Evolutionary conservation across 345 rosid species (phyloP).

Genomic region (Syzygium grande): DNA sequence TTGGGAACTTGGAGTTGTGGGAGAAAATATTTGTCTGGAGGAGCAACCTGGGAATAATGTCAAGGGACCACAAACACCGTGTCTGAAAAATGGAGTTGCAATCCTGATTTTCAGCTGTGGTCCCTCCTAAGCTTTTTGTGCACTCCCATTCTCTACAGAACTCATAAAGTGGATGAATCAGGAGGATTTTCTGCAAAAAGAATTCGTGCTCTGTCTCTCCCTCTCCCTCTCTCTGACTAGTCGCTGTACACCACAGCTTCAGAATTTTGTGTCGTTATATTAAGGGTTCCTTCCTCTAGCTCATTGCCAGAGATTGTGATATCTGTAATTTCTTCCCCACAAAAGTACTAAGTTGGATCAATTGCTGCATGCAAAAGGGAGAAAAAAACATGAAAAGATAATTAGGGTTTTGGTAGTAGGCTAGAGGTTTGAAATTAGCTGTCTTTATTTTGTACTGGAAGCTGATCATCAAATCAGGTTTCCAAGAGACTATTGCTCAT

Average conservation of each 20-base stretch:
- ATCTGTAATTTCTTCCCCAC: not conserved
- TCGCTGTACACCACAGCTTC: not conserved
- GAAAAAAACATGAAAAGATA: not conserved
- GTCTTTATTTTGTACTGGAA: not conserved
- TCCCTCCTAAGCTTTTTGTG: not conserved
- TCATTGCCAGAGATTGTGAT: not conserved
- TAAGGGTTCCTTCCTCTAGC: not conserved
- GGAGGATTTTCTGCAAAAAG: not conserved
- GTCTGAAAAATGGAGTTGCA: not conserved
- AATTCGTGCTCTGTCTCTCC: not conserved
- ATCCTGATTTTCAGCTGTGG: conserved; percentile 6
- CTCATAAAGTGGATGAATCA: not conserved
- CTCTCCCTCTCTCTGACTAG: not conserved
- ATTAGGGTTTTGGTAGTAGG: not conserved
- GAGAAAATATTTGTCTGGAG: not conserved
- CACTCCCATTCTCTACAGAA: not conserved
- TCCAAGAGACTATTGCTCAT: not conserved
- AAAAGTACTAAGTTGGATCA: not conserved
- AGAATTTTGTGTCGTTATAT: not conserved
- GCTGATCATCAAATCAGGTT: not conserved
- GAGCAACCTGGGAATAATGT: not conserved
- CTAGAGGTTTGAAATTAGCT: not conserved
- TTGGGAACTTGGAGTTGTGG: not conserved
- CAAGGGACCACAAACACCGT: conserved; percentile 1
- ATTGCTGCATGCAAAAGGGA: not conserved